Base-by-base conservation (phyloP, 306 rosid genomes). In the Hylodesmum podocarpum region DNA sequence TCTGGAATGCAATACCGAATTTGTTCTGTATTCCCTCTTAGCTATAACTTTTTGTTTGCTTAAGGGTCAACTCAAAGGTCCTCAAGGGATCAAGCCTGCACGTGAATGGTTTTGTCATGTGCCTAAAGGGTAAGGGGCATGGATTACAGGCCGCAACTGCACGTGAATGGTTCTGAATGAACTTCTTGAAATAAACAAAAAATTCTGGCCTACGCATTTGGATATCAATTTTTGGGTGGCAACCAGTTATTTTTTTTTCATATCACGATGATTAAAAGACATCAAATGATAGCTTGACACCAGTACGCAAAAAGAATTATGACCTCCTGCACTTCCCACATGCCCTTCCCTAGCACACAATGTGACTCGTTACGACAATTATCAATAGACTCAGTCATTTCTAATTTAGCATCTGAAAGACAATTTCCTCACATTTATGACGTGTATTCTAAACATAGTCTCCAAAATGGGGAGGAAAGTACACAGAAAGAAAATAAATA, bases 181-280 rank as follows among this genome's bases (percentile, higher is more conserved):
- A 53, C 61, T 66, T 54, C 53, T 12, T 29, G 27, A n/a, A 69
- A 9, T 28, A 6, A 16, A n/a, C 2, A 47, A 47, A 39, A 16
- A 68, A 59, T 12, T 57, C 28, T 49, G 49, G 68, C 19, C 47
- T 33, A 12, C 15, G 44, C 41, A 54, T 21, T 58, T 40, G 16
- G 55, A 33, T 31, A 66, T 11, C 53, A 46, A 46, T 46, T 5
- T 46, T 19, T 46, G 57, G 57, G 8, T 37, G 41, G 59, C 19
- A 54, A 39, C 21, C 11, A 22, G 18, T 58, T 66, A 57, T 49
- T 47, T 22, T 49, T 47, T 22, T 57, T 58, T 47, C 41, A 49
- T 12, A 22, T 51, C 59, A 37, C 22, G 71, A 71, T 43, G 9
- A 77, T 71, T 78, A 68, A 66, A 55, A 51, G 47, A 41, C 80